Evolutionary conservation across 2,329 filamentous ascomycete genomes (phyloP).

Genomic region (Mycosphaerelloides madeirae): DNA sequence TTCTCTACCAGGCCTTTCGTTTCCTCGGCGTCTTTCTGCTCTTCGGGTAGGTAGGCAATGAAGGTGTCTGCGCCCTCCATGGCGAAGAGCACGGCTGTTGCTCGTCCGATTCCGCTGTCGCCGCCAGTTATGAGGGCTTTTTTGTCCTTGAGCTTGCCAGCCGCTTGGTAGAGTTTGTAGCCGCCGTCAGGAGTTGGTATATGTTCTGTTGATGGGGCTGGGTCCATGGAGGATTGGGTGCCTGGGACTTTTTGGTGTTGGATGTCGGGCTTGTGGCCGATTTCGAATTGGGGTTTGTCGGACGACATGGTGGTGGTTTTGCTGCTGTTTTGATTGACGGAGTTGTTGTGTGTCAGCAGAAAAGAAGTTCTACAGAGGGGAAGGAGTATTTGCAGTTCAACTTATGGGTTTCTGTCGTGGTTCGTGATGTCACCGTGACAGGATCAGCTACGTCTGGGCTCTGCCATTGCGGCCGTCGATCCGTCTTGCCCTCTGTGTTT

Average conservation of each 20-base stretch:
- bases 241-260: constrained; percentile 52
- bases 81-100: constrained; percentile 70
- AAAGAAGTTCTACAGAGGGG: no score
- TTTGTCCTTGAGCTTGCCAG: constrained; percentile 70
- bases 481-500: no score
- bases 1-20: constrained; percentile 67
- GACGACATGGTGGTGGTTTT: constrained; percentile 14
- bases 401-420: background rate
- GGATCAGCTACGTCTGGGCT: no score
- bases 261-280: constrained; percentile 30
- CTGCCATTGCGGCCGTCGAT: no score
- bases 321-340: background rate
- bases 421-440: background rate
- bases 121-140: constrained; percentile 77
- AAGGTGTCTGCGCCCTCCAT: constrained; percentile 73
- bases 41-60: constrained; percentile 69
- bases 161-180: constrained; percentile 66
- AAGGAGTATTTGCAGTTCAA: background rate
- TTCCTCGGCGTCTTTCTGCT: constrained; percentile 70
- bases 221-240: constrained; percentile 52
- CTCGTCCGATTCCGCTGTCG: constrained; percentile 73
- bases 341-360: no score
- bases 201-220: constrained; percentile 58
- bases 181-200: constrained; percentile 65
- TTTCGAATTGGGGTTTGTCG: constrained; percentile 28